Percentiles rank a stretch among this genome's conserved stretches.
Conservation (phyloP, 2,329 filamentous ascomycete species). For the Microsporum audouinii region DNA sequence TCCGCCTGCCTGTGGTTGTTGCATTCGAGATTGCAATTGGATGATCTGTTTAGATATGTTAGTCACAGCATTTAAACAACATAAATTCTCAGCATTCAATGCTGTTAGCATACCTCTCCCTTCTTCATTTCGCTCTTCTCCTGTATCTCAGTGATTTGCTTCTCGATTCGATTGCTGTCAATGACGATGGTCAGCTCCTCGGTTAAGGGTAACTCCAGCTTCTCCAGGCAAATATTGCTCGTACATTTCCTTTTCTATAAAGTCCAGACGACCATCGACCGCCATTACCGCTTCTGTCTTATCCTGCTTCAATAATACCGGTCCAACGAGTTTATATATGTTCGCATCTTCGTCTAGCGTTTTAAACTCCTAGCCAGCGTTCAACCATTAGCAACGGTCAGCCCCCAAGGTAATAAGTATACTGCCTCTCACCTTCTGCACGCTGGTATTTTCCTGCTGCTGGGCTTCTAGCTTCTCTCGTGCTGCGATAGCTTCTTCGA, state of each 20-base stretch:
- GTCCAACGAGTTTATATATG: conserved; percentile 93
- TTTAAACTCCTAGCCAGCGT: conserved; percentile 58
- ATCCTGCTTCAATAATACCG: conserved; percentile 88
- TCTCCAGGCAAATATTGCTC: conserved; percentile 21
- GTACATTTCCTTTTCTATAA: conserved; percentile 88
- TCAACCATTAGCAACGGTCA: neutral
- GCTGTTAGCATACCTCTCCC: conserved; percentile 43
- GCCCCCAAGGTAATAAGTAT: too few relatives aligned
- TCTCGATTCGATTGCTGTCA: conserved; percentile 53
- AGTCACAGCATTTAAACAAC: neutral
- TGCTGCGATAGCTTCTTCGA: conserved; percentile 63
- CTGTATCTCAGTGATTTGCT: conserved; percentile 53
- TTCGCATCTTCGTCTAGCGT: conserved; percentile 67
- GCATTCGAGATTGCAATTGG: conserved; percentile 26
- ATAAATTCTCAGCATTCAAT: neutral
- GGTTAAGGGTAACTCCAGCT: neutral
- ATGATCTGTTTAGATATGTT: conserved; percentile 23
- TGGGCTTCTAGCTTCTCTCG: conserved; percentile 87
- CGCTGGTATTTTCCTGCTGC: conserved; percentile 80
- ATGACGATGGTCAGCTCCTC: neutral
- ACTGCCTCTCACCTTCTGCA: conserved; percentile 56
- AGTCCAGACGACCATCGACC: conserved; percentile 81
- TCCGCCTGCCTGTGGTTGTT: conserved; percentile 12
- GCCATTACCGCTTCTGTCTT: conserved; percentile 80
- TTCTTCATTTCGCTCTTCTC: conserved; percentile 55